A percentile compares a stretch with the other conserved stretches of the same genome.
Evolutionary conservation across 1,284 basidiomycete genomes (phyloP).

Genomic region (Ceratobasidium sp.): DNA sequence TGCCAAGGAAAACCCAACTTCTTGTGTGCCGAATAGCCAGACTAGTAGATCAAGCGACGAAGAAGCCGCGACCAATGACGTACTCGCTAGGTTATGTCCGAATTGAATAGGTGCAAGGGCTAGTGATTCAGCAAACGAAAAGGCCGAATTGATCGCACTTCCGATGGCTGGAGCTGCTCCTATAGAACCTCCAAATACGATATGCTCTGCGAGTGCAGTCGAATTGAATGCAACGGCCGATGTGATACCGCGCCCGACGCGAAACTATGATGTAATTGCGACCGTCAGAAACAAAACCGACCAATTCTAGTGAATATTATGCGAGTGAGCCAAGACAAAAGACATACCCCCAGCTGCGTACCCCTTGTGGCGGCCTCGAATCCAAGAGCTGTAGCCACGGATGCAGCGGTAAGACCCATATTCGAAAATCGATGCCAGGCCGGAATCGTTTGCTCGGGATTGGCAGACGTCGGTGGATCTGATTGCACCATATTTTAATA

Average conservation of each 20-base stretch:
- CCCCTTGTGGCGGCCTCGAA: slow-evolving; percentile 71
- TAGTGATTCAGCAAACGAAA: slow-evolving; percentile 70
- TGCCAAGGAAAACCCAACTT: slow-evolving; percentile 70
- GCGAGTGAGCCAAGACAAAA: no score
- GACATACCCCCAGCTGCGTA: slow-evolving; percentile 71
- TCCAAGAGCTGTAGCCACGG: slow-evolving; percentile 63
- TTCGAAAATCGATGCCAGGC: slow-evolving; percentile 31
- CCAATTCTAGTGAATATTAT: no score
- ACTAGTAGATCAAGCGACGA: slow-evolving; percentile 75
- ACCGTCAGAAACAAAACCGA: no score
- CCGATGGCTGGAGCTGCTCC: slow-evolving; percentile 65
- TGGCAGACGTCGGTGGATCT: not conserved
- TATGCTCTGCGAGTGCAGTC: slow-evolving; percentile 65
- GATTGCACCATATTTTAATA: not conserved
- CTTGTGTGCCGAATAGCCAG: slow-evolving; percentile 70
- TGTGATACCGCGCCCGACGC: slow-evolving; percentile 67
- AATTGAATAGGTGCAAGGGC: slow-evolving; percentile 74
- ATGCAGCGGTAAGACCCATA: slow-evolving; percentile 52
- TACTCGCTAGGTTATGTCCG: slow-evolving; percentile 77
- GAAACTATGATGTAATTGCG: slow-evolving; percentile 59
- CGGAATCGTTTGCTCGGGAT: not conserved
- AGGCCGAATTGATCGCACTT: slow-evolving; percentile 64
- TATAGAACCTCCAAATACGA: slow-evolving; percentile 65
- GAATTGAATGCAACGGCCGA: slow-evolving; percentile 64
- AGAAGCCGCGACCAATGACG: slow-evolving; percentile 72